Evolutionary conservation across 2,329 filamentous ascomycete genomes (phyloP).

Genomic region (Pyrenochaeta sp.): DNA sequence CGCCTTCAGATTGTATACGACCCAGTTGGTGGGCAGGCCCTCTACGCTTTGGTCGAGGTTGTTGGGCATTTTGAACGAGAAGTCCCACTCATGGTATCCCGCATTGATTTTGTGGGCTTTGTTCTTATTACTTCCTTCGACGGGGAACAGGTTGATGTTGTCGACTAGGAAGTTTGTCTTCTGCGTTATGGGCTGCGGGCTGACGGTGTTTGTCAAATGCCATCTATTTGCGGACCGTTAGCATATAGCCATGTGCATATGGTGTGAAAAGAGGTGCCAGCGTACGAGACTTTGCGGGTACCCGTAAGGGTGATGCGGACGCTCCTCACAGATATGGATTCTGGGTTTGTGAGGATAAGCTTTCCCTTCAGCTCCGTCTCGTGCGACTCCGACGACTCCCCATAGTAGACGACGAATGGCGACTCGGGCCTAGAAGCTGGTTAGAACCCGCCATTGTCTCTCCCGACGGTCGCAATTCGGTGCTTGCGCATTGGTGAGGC

Average conservation of each 20-base stretch:
- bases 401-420: constrained; percentile 60
- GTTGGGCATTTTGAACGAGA: constrained; percentile 57
- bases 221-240: constrained; percentile 37
- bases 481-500: constrained; percentile 17
- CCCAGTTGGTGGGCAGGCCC: constrained; percentile 83
- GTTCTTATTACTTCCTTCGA: constrained; percentile 46
- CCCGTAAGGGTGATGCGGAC: constrained; percentile 58
- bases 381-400: constrained; percentile 56
- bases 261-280: constrained; percentile 8
- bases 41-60: constrained; percentile 84
- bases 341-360: constrained; percentile 57
- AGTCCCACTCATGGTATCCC: constrained; percentile 60
- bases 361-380: constrained; percentile 56
- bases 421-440: constrained; percentile 50
- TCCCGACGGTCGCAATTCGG: background rate
- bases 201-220: constrained; percentile 49
- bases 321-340: constrained; percentile 57
- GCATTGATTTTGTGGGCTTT: constrained; percentile 60
- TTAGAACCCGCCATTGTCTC: constrained; percentile 4
- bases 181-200: constrained; percentile 54
- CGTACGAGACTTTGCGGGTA: constrained; percentile 58
- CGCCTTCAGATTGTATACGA: constrained; percentile 91
- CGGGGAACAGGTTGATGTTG: constrained; percentile 55
- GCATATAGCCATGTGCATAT: constrained; percentile 7
- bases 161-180: constrained; percentile 59